Evolutionary conservation across 2,329 filamentous ascomycete genomes (phyloP), one percentile per base, ranked within the genome.

Genomic region (Trichoderma sp.): DNA sequence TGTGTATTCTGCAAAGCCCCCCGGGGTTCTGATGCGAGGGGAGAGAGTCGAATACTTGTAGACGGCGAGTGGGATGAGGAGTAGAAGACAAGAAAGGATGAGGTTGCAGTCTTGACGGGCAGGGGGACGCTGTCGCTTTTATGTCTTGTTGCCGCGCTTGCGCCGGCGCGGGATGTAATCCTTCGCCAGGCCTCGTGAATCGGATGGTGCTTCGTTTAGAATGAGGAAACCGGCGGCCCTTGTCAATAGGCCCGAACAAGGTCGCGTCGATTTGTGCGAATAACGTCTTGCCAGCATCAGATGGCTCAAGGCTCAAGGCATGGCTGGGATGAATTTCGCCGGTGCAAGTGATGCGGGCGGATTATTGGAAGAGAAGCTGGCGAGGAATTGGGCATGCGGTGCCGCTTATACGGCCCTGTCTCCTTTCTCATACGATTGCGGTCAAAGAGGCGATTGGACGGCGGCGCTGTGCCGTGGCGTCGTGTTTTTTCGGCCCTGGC

Each of bases 181-280:
- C 42, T 64, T 53, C 60, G 34, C 60, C 60, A 54, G 34, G 22
- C 60, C 29, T 48, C 22, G 22, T 29, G 32, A 37, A 37, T 15
- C n/a, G 57, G 57, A 56, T 56, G 57, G n/a, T 60, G 32, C 57
- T 32, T 34, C 22, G 32, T 35, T 53, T 10, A 19, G 45, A 17
- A 39, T 54, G 34, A 53, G 22, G 25, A 54, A 57, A 32, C n/a
- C n/a, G n/a, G n/a, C 9, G 52, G 48, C 61, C 61, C 52, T 42
- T 27, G 61, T 45, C 61, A 65, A 45, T 57, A 65, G 61, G 61
- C 50, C 61, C 61, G 61, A 65, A 57, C 34, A 45, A 56, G 61
- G 37, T 19, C 27, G 12, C 17, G 27, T 6, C 19, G 19, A 9
- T 19, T 17, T 27, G 50, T 35, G 29, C 61, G 37, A 64, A 56